Evolutionary conservation across 352 stramenopile genomes (phyloP).

Genomic region (Phytophthora constricta): DNA sequence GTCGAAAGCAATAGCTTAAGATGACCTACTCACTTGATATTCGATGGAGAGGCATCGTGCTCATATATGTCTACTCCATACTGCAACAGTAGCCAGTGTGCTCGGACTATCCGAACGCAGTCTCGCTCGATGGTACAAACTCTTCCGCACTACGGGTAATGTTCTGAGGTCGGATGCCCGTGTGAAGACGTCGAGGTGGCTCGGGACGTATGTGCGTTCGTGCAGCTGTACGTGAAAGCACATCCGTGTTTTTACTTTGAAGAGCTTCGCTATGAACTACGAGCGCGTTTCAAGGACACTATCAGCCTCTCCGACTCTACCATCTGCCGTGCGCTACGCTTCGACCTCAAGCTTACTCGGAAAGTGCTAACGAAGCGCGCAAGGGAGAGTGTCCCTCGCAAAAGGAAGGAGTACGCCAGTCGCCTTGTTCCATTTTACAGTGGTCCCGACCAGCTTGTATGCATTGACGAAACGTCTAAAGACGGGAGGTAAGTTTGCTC

Average conservation of each 20-base stretch:
- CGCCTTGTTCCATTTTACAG: neutral
- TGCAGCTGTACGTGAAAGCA: neutral
- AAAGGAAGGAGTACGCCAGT: neutral
- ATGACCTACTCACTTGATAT: neutral
- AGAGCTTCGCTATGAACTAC: neutral
- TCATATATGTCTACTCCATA: neutral
- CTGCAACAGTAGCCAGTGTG: neutral
- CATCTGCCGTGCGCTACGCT: neutral
- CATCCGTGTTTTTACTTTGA: neutral
- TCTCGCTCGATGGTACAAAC: neutral
- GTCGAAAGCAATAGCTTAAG: neutral
- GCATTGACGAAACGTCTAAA: neutral
- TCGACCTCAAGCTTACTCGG: neutral
- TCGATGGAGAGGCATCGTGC: neutral
- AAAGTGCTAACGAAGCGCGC: neutral
- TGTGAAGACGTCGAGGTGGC: neutral
- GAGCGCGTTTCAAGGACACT: neutral
- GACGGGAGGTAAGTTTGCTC: neutral
- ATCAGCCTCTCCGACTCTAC: neutral
- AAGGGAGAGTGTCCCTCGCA: neutral
- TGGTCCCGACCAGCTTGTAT: neutral
- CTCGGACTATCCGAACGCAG: neutral
- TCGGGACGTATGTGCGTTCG: neutral
- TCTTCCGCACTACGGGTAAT: neutral
- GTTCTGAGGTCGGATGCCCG: neutral